phyloP scores from a whole-genome alignment of 1,284 basidiomycete species.

The Microbotryum violaceum region DNA sequence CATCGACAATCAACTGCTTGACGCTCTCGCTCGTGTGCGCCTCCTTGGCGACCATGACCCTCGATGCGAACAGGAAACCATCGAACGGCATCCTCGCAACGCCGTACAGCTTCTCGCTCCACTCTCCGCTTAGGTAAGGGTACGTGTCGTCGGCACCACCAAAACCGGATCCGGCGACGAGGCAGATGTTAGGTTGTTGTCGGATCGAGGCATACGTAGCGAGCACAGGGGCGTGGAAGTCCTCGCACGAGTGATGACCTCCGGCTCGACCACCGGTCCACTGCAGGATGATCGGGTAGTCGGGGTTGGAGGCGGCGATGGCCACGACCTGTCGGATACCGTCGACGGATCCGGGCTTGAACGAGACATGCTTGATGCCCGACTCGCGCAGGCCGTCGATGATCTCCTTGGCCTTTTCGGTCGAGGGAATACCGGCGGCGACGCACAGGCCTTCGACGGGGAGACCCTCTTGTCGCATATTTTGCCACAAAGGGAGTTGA shows the following conservation, averaged over 20 bases:
- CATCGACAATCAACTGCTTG: conserved; percentile 93
- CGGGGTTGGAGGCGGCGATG: conserved; percentile 88
- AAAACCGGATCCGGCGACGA: conserved; percentile 95
- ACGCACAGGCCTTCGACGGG: conserved; percentile 97
- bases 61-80: conserved; percentile 88
- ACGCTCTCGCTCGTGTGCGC: conserved; percentile 89
- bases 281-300: conserved; percentile 96
- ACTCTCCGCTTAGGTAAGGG: conserved; percentile 94
- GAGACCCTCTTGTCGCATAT: conserved; percentile 89
- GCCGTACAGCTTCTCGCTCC: conserved; percentile 73
- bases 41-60: conserved; percentile 98
- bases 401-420: conserved; percentile 90
- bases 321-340: conserved; percentile 94
- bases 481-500: conserved; percentile 95
- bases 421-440: conserved; percentile 86
- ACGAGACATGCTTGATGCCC: conserved; percentile 82
- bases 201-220: conserved; percentile 85
- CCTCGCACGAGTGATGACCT: conserved; percentile 96
- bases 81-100: conserved; percentile 98
- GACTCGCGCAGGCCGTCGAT: conserved; percentile 65
- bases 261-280: conserved; percentile 99
- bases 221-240: conserved; percentile 95
- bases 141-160: conserved; percentile 91
- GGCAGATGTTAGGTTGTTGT: conserved; percentile 75
- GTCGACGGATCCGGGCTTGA: conserved; percentile 96